These are phyloP conservation scores for Hymenoscyphus fructigenus DNA, from an alignment of 2,329 filamentous ascomycete species.

Conservation along the genomic window DNA sequence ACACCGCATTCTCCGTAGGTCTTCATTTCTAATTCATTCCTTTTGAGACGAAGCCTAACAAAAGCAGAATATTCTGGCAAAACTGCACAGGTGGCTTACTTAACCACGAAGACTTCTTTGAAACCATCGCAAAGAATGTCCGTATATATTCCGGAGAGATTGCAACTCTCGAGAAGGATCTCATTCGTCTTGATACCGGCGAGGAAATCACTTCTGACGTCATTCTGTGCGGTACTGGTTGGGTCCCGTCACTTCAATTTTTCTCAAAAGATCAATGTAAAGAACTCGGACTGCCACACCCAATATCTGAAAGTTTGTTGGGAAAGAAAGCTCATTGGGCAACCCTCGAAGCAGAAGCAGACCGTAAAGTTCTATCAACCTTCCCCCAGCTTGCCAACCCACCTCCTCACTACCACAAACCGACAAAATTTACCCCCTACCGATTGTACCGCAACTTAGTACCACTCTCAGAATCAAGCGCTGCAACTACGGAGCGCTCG, in stretches of 20 bases:
- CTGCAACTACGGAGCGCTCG: slow-evolving; percentile 22
- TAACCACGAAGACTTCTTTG: slow-evolving; percentile 33
- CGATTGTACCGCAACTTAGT: slow-evolving; percentile 31
- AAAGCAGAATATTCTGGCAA: slow-evolving; percentile 31
- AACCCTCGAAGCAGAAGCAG: slow-evolving; percentile 27
- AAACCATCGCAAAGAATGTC: slow-evolving; percentile 30
- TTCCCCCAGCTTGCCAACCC: slow-evolving; percentile 32
- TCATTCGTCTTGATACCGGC: slow-evolving; percentile 20
- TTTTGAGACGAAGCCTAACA: background rate
- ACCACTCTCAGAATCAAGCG: slow-evolving; percentile 19
- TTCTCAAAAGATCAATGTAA: slow-evolving; percentile 26
- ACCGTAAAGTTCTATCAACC: slow-evolving; percentile 24
- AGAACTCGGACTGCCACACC: slow-evolving; percentile 30
- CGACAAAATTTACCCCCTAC: slow-evolving; percentile 24
- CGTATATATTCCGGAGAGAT: slow-evolving; percentile 26
- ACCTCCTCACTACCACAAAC: slow-evolving; percentile 26
- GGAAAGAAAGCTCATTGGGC: slow-evolving; percentile 27
- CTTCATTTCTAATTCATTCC: background rate
- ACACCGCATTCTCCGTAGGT: slow-evolving; percentile 29
- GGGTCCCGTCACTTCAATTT: slow-evolving; percentile 27
- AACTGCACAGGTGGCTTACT: slow-evolving; percentile 32
- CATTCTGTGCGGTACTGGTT: slow-evolving; percentile 33
- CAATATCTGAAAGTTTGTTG: slow-evolving; percentile 3
- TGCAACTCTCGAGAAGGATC: slow-evolving; percentile 19
- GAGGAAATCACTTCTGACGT: slow-evolving; percentile 28